Evolutionary conservation across 2,329 filamentous ascomycete species (phyloP).

Genomic region (Grosmannia clavigera): DNA sequence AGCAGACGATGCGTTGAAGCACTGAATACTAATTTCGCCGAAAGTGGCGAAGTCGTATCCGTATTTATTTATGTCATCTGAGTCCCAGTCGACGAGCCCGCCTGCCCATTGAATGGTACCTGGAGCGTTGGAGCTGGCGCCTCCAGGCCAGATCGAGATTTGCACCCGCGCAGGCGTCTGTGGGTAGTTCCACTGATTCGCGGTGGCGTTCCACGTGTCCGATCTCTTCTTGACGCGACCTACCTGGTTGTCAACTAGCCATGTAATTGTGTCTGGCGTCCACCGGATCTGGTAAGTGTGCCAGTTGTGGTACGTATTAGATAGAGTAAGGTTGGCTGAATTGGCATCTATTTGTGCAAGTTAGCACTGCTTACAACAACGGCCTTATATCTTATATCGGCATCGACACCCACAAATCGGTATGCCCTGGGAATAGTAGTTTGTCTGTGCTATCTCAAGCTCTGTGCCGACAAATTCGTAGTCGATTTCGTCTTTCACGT

Average conservation of each 20-base stretch:
- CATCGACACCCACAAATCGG: constrained; percentile 59
- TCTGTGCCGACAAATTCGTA: constrained; percentile 87
- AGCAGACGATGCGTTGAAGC: constrained; percentile 53
- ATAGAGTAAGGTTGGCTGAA: constrained; percentile 54
- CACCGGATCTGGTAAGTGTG: constrained; percentile 93
- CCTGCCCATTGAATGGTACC: constrained; percentile 90
- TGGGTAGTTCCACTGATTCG: constrained; percentile 74
- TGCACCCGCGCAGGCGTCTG: constrained; percentile 87
- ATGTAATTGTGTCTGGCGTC: constrained; percentile 75
- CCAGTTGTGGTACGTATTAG: constrained; percentile 62
- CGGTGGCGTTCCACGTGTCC: constrained; percentile 76
- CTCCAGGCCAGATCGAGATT: constrained; percentile 92
- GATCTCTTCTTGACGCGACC: constrained; percentile 62
- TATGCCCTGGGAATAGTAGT: constrained; percentile 94
- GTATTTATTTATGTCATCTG: constrained; percentile 60
- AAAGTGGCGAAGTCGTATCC: constrained; percentile 85
- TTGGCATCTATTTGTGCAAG: constrained; percentile 49
- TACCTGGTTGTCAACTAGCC: constrained; percentile 72
- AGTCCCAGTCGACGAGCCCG: constrained; percentile 78
- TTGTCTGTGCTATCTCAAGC: constrained; percentile 69
- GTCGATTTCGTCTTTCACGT: constrained; percentile 97
- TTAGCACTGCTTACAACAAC: background rate
- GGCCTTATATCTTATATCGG: background rate
- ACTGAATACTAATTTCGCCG: constrained; percentile 66
- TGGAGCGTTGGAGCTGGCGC: constrained; percentile 61